Conservation (phyloP, 2,329 filamentous ascomycete genomes). For the Chaetomium sp. region DNA sequence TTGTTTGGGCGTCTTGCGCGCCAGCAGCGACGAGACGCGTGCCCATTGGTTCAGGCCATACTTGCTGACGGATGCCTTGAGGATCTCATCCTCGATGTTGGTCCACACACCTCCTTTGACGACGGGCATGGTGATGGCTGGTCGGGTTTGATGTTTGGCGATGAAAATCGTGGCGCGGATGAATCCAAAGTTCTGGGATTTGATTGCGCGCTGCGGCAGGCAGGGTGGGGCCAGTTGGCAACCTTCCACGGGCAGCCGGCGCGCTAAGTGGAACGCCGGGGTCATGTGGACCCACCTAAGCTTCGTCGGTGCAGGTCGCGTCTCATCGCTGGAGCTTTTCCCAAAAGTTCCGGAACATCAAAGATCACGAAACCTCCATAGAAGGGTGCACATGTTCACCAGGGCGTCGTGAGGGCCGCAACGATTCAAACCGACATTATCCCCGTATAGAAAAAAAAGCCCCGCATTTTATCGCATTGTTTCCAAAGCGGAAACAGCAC, state of each 20-base stretch:
- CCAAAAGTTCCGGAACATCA: background rate
- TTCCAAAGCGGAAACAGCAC: background rate
- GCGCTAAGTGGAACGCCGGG: no score
- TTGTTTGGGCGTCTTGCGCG: conserved; percentile 96
- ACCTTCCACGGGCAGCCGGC: background rate
- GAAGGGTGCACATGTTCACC: background rate
- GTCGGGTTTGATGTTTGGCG: background rate
- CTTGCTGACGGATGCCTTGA: conserved; percentile 91
- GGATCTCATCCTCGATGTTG: conserved; percentile 86
- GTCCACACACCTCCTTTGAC: conserved; percentile 72
- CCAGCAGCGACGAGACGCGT: conserved; percentile 91
- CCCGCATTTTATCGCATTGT: background rate
- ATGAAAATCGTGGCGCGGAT: conserved; percentile 7
- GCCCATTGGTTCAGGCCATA: conserved; percentile 98
- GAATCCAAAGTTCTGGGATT: background rate
- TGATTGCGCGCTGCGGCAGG: conserved; percentile 1
- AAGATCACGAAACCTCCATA: background rate
- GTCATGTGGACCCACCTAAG: background rate
- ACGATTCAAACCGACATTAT: background rate
- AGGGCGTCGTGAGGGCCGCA: background rate
- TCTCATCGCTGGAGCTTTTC: background rate
- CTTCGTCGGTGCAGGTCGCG: background rate
- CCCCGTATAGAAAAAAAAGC: background rate
- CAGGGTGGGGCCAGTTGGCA: conserved; percentile 1
- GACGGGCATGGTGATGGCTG: conserved; percentile 50